Evolutionary conservation across 371 early-diverging fungal species (phyloP).

Genomic region (Phascolomyces articulosus): DNA sequence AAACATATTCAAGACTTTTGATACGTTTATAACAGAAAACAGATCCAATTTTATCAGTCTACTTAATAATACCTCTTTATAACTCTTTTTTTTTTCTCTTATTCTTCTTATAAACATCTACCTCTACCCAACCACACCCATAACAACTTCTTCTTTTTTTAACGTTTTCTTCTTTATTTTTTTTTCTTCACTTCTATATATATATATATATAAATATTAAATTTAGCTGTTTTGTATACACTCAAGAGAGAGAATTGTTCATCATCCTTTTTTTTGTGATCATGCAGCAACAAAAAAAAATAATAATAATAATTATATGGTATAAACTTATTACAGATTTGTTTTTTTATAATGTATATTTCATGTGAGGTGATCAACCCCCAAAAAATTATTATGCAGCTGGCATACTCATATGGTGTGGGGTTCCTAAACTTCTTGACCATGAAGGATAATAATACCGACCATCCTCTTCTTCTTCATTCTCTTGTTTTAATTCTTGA

Average conservation of each 20-base stretch:
- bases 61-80: not conserved
- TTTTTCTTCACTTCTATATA: not conserved
- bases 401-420: not conserved
- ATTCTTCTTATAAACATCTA: not conserved
- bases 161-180: not conserved
- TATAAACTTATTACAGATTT: no score
- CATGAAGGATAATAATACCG: not conserved
- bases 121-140: not conserved
- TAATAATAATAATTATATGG: no score
- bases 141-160: not conserved
- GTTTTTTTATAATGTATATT: not conserved
- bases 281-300: not conserved
- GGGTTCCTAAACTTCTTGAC: not conserved
- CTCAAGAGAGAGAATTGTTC: no score
- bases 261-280: not conserved
- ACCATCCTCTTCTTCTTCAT: no score
- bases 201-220: constrained; percentile 5
- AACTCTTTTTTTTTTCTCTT: not conserved
- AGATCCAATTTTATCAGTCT: not conserved
- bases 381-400: not conserved
- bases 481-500: not conserved
- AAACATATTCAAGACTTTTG: no score
- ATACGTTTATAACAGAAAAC: not conserved
- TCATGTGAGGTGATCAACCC: not conserved
- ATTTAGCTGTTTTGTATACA: not conserved